Evolutionary conservation across 2,329 filamentous ascomycete species (phyloP).

Genomic region (Pseudogymnoascus sp.): DNA sequence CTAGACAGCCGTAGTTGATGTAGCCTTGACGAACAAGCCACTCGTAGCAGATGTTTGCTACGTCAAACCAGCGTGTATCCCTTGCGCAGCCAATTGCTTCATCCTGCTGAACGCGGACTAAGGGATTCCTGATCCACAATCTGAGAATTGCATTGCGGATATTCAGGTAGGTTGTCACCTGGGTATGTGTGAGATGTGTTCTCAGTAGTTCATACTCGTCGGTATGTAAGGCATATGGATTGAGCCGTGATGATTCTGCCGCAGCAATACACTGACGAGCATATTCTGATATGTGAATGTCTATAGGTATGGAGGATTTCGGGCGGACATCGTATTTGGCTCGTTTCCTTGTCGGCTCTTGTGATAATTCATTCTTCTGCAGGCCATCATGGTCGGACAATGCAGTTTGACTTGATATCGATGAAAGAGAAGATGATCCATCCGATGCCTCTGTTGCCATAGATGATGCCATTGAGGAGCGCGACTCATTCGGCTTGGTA

Average conservation of each 20-base stretch:
- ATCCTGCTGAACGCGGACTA: constrained; percentile 70
- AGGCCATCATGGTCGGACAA: constrained; percentile 44
- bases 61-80: constrained; percentile 79
- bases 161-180: constrained; percentile 93
- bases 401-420: constrained; percentile 54
- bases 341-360: constrained; percentile 27
- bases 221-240: constrained; percentile 78
- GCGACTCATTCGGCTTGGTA: constrained; percentile 27
- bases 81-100: constrained; percentile 87
- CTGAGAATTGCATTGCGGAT: constrained; percentile 90
- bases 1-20: constrained; percentile 91
- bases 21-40: constrained; percentile 89
- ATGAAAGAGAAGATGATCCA: constrained; percentile 42
- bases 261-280: constrained; percentile 86
- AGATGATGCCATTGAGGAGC: constrained; percentile 45
- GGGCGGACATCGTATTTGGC: constrained; percentile 54
- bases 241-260: constrained; percentile 80
- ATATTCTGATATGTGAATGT: constrained; percentile 67
- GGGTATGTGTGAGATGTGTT: constrained; percentile 73
- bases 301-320: constrained; percentile 74
- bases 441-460: constrained; percentile 44
- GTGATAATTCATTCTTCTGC: constrained; percentile 25
- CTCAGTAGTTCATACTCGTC: constrained; percentile 77
- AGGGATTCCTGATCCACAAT: constrained; percentile 80
- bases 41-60: constrained; percentile 81